These are phyloP conservation scores for Homolaphlyctis polyrhiza DNA, from an alignment of 371 early-diverging fungal genomes.

Conservation along the genomic window DNA sequence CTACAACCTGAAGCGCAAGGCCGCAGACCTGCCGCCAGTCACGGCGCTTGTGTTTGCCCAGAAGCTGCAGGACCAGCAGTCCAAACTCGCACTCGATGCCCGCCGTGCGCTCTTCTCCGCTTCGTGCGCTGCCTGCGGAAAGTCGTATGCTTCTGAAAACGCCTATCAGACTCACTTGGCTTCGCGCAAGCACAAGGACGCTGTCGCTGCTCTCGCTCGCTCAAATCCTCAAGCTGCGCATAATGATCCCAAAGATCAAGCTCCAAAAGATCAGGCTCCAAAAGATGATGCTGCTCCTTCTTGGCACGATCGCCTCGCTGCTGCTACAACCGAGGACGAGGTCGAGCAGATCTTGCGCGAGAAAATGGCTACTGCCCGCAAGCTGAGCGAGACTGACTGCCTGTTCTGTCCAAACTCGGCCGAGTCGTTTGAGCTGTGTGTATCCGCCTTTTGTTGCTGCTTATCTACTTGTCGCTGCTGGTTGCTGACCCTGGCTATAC, in stretches of 20 bases:
- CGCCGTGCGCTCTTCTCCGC: conserved; percentile 2
- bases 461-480: neutral
- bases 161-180: conserved; percentile 80
- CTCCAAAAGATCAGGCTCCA: too few relatives aligned
- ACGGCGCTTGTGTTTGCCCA: conserved; percentile 71
- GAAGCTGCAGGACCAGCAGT: conserved; percentile 56
- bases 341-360: conserved; percentile 39
- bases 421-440: conserved; percentile 12
- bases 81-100: neutral
- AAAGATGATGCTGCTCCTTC: too few relatives aligned
- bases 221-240: too few relatives aligned
- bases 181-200: conserved; percentile 78
- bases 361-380: conserved; percentile 36
- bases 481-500: neutral
- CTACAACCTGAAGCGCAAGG: conserved; percentile 94
- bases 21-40: conserved; percentile 81
- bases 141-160: conserved; percentile 71
- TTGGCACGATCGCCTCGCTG: conserved; percentile 27
- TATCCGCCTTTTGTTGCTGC: neutral
- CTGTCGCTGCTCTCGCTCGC: neutral
- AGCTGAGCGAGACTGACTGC: conserved; percentile 39
- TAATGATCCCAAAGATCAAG: too few relatives aligned
- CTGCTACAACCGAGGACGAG: conserved; percentile 35
- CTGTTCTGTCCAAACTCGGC: conserved; percentile 30
- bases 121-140: conserved; percentile 32